A percentile compares a stretch with the other conserved stretches of the same genome.
Evolutionary conservation across 805 yeast genomes (phyloP).

Genomic region (Wickerhamiella domercqiae): DNA sequence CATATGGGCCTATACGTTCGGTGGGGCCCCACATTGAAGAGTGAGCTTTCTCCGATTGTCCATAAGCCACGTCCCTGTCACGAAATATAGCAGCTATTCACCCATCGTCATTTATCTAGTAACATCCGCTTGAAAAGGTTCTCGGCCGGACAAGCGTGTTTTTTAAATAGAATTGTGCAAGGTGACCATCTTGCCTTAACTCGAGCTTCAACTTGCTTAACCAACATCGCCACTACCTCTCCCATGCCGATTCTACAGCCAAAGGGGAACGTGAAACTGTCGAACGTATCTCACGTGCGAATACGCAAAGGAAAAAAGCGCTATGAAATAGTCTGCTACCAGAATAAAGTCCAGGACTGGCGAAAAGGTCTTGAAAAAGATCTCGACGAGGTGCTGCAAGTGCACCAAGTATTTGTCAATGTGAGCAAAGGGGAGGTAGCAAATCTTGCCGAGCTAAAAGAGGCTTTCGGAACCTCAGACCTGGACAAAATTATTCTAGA

Average conservation of each 20-base stretch:
- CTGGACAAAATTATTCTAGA: constrained; percentile 61
- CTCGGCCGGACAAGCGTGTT: no score
- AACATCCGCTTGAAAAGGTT: no score
- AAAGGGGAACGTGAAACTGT: constrained; percentile 68
- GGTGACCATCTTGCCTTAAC: no score
- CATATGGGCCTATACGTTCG: constrained; percentile 1
- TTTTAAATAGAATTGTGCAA: no score
- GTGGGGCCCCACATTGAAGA: not conserved
- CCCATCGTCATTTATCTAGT: no score
- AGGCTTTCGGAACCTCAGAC: constrained; percentile 63
- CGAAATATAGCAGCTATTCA: no score
- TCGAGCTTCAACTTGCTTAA: no score
- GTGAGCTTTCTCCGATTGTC: no score
- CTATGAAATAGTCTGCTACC: constrained; percentile 92
- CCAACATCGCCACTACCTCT: no score
- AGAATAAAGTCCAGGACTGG: constrained; percentile 93
- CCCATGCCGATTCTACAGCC: constrained; percentile 76
- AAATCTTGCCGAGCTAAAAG: constrained; percentile 61
- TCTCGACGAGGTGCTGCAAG: constrained; percentile 87
- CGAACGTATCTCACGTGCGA: constrained; percentile 86
- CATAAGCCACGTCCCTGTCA: no score
- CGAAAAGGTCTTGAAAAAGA: constrained; percentile 79
- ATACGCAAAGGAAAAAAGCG: constrained; percentile 79
- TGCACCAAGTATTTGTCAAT: constrained; percentile 84
- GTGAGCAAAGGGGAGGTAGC: constrained; percentile 94